Percentiles rank a stretch among this genome's conserved stretches.
phyloP scores from a whole-genome alignment of 805 yeast species.

The Huiozyma naganishii region DNA sequence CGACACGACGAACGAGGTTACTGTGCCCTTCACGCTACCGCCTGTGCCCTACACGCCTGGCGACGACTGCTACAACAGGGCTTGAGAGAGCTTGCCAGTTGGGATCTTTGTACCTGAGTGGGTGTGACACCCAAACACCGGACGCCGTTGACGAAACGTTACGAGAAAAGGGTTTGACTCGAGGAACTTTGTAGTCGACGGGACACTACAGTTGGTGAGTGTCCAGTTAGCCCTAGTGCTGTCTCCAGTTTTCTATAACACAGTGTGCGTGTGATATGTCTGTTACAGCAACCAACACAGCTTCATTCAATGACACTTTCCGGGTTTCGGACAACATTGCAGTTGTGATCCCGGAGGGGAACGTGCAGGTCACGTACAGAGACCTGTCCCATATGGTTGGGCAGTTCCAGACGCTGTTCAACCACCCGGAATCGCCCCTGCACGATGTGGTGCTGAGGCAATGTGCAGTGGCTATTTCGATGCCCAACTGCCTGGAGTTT shows the following conservation, averaged over 20 bases:
- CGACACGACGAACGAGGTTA: conserved; percentile 1
- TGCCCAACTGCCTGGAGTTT: conserved; percentile 53
- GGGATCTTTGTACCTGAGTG: too few species aligned
- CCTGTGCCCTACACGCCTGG: conserved; percentile 6
- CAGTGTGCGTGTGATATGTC: too few species aligned
- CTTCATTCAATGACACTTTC: conserved; percentile 27
- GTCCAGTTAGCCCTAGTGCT: too few species aligned
- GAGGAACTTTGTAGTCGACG: too few species aligned
- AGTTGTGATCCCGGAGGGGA: conserved; percentile 36
- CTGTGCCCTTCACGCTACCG: conserved; percentile 20
- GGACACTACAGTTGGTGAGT: too few species aligned
- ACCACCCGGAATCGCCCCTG: conserved; percentile 33
- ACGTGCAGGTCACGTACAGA: conserved; percentile 35
- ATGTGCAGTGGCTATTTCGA: conserved; percentile 45
- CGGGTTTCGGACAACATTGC: conserved; percentile 32
- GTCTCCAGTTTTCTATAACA: too few species aligned
- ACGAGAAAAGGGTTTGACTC: too few species aligned
- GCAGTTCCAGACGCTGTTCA: conserved; percentile 40
- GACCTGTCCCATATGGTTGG: conserved; percentile 36
- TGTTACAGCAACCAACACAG: too few species aligned
- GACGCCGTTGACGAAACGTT: too few species aligned
- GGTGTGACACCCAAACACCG: too few species aligned
- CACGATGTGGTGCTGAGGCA: conserved; percentile 28
- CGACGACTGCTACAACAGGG: conserved; percentile 8
- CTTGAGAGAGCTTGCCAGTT: background rate